These are phyloP conservation scores for Botryosphaeria dothidea DNA, from an alignment of 2,329 filamentous ascomycete species.

Conservation along the genomic window DNA sequence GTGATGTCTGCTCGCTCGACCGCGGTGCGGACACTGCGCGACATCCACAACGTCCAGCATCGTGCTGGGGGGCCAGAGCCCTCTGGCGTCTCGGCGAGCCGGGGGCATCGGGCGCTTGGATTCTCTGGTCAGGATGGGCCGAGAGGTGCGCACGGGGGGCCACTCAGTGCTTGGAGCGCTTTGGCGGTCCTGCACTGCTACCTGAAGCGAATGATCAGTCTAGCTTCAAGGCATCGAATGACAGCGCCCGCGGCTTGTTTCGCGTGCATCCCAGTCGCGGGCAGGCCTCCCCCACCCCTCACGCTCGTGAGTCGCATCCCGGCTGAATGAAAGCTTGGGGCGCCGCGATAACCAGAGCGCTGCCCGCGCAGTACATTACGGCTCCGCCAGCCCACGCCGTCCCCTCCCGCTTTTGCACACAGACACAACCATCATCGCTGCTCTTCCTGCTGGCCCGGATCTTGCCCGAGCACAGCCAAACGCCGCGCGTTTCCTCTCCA, in stretches of 20 bases:
- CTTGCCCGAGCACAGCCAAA: slow-evolving; percentile 17
- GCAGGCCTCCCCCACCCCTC: slow-evolving; percentile 12
- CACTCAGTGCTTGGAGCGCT: slow-evolving; percentile 6
- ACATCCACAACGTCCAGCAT: slow-evolving; percentile 1
- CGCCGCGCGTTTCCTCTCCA: slow-evolving; percentile 9
- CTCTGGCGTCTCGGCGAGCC: slow-evolving; percentile 14
- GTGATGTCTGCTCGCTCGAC: not conserved
- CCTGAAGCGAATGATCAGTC: slow-evolving; percentile 15
- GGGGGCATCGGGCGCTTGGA: slow-evolving; percentile 12
- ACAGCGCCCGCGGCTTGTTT: slow-evolving; percentile 14
- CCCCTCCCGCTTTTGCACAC: slow-evolving; percentile 6
- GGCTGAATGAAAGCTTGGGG: slow-evolving; percentile 8
- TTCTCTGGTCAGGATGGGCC: slow-evolving; percentile 14
- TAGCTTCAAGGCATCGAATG: slow-evolving; percentile 17
- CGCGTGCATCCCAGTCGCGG: slow-evolving; percentile 15
- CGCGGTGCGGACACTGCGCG: slow-evolving; percentile 6
- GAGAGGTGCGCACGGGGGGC: slow-evolving; percentile 3
- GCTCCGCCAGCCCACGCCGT: slow-evolving; percentile 16
- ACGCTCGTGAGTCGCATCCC: slow-evolving; percentile 10
- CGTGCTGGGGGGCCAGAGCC: slow-evolving; percentile 9
- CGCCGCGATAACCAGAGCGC: slow-evolving; percentile 4
- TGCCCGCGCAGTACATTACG: slow-evolving; percentile 2
- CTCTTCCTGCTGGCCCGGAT: slow-evolving; percentile 12
- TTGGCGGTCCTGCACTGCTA: slow-evolving; percentile 16
- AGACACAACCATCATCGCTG: slow-evolving; percentile 18